Evolutionary conservation across 306 rosid genomes (phyloP), one percentile per base, ranked within the genome.

Genomic region (Comarum palustre): DNA sequence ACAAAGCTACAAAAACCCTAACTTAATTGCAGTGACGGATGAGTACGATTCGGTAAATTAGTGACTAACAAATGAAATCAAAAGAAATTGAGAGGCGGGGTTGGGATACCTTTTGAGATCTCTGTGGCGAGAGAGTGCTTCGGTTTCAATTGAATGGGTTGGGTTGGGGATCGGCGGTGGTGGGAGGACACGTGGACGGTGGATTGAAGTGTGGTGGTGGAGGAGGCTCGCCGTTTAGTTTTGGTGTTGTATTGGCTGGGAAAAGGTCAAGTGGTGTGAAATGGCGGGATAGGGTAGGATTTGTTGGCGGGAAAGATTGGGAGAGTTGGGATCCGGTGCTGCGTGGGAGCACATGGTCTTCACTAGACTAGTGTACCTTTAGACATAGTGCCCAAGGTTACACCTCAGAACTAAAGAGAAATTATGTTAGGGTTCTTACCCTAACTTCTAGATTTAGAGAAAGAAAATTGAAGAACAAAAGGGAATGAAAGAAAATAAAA

Each of bases 211-310:
- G 68, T 5, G 17, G 69, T 4, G 29, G 66, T 6, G 65, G 65
- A 15, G 39, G 41, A 59, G 69, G 48, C 17, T 38, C 19, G 69
- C 31, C 17, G 47, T 36, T 36, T 12, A 38, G 47, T 3, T 38
- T 38, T 64, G 47, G 47, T 10, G 17, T 10, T 39, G 0, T n/a
- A 64, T 4, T 38, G 20, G 20, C 11, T 15, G 29, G 47, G 48
- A 39, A 19, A 19, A 1, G 3, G 27, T 32, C n/a, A 7, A 20
- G 0, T 27, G 38, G 61, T 14, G 66, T 13, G n/a, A 62, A 34
- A 62, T 34, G 67, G 67, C 67, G 67, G 67, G 65, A 59, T 59
- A 29, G 20, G 39, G 64, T 25, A 27, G n/a, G 6, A 61, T 34
- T 5, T 16, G 22, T 61, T 32, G 66, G 67, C 67, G 67, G 67